Evolutionary conservation across 2,329 filamentous ascomycete species (phyloP).

Genomic region (Diplodia intermedia): DNA sequence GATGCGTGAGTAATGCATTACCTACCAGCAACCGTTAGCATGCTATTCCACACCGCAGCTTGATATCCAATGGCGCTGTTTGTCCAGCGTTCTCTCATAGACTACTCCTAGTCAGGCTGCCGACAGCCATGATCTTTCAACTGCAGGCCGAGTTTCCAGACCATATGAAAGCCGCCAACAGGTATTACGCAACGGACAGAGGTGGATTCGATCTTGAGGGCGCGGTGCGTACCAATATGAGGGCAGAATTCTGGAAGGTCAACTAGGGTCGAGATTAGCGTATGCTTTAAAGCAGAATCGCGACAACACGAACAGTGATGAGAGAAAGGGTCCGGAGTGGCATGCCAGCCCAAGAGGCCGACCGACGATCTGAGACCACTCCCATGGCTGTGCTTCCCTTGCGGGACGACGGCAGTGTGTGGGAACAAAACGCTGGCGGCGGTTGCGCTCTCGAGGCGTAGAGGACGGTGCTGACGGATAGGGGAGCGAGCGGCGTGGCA

Average conservation of each 20-base stretch:
- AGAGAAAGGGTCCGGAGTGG: constrained; percentile 74
- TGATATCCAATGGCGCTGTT: neutral
- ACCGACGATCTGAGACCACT: constrained; percentile 34
- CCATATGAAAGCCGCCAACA: neutral
- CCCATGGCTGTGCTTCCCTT: constrained; percentile 29
- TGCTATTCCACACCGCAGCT: neutral
- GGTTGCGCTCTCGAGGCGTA: constrained; percentile 2
- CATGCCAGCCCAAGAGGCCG: constrained; percentile 56
- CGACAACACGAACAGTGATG: constrained; percentile 60
- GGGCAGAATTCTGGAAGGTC: constrained; percentile 78
- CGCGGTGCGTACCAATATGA: constrained; percentile 68
- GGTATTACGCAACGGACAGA: neutral
- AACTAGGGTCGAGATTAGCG: constrained; percentile 60
- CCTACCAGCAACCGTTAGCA: constrained; percentile 55
- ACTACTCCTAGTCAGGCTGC: constrained; percentile 29
- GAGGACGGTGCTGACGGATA: constrained; percentile 8
- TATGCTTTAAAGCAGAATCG: neutral
- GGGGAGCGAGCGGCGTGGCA: constrained; percentile 10
- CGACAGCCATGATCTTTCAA: constrained; percentile 32
- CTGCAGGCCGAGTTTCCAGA: constrained; percentile 15
- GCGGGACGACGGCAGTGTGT: constrained; percentile 2
- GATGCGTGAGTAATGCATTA: constrained; percentile 93
- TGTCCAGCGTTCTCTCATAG: neutral
- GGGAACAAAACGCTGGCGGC: constrained; percentile 8
- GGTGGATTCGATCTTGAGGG: neutral